Evolutionary conservation across 805 yeast species (phyloP).

Genomic region (Saccharomycopsis sp.): DNA sequence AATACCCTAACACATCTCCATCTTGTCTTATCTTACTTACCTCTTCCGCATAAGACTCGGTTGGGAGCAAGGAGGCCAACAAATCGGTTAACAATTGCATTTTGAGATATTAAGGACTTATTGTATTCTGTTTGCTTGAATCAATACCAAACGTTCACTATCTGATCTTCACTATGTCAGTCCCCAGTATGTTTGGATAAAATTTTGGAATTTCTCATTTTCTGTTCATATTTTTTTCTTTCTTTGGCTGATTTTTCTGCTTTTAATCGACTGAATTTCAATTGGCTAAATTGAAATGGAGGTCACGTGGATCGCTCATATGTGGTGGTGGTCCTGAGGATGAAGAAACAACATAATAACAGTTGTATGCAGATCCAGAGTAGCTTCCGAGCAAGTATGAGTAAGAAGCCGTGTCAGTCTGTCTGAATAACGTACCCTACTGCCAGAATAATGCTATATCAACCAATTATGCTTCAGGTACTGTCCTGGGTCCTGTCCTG

Average conservation of each 20-base stretch:
- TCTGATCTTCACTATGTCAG: background rate
- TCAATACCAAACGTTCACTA: background rate
- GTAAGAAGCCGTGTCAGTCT: too few relatives aligned
- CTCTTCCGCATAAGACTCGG: constrained; percentile 42
- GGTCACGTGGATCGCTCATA: background rate
- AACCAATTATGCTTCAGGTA: too few relatives aligned
- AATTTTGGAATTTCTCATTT: background rate
- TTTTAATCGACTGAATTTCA: constrained; percentile 2
- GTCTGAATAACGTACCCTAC: too few relatives aligned
- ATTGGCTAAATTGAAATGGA: background rate
- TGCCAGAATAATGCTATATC: background rate
- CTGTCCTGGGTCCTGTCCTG: too few relatives aligned
- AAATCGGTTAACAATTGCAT: constrained; percentile 45
- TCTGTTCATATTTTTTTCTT: background rate
- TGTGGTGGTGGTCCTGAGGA: too few relatives aligned
- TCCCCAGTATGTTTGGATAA: background rate
- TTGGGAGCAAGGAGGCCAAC: constrained; percentile 41
- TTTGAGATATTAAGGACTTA: constrained; percentile 5
- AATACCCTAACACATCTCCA: background rate
- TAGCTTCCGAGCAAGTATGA: too few relatives aligned
- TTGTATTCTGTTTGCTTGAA: background rate
- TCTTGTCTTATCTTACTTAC: constrained; percentile 19
- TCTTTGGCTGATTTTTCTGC: background rate
- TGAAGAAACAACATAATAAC: too few relatives aligned
- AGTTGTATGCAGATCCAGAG: too few relatives aligned